A percentile compares a stretch with the other conserved stretches of the same genome.
phyloP scores from a whole-genome alignment of 768 basidiomycete species.

The Mrakia blollopis region DNA sequence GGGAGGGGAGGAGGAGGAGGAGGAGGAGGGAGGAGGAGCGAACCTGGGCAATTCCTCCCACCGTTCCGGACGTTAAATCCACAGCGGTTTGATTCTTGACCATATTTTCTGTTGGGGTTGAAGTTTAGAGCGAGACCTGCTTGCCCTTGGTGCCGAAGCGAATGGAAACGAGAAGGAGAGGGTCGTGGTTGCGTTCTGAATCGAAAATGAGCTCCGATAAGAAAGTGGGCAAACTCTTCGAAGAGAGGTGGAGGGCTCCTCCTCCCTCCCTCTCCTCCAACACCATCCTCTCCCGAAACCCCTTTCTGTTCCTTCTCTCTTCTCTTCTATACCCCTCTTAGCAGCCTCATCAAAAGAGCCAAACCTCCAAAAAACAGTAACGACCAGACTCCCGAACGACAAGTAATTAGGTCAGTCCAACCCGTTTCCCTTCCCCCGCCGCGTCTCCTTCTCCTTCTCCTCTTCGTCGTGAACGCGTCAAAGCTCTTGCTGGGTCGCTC shows the following conservation, averaged over 20 bases:
- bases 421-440: neutral
- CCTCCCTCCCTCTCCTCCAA: too few relatives aligned
- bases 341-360: neutral
- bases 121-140: neutral
- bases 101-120: neutral
- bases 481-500: too few relatives aligned
- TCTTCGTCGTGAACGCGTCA: neutral
- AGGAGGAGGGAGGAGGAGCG: slow-evolving; percentile 35
- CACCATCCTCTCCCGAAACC: neutral
- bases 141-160: too few relatives aligned
- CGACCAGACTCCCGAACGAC: neutral
- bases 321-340: neutral
- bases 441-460: neutral
- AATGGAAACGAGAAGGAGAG: neutral
- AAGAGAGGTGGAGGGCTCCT: neutral
- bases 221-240: neutral
- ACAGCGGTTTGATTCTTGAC: slow-evolving; percentile 1
- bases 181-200: neutral
- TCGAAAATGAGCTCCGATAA: neutral
- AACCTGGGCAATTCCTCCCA: slow-evolving; percentile 25
- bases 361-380: neutral
- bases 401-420: neutral
- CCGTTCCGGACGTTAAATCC: slow-evolving; percentile 17
- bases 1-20: neutral
- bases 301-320: neutral